Base-by-base conservation (phyloP, 495 filamentous ascomycete species). In the Opeltia flavorubescens region DNA sequence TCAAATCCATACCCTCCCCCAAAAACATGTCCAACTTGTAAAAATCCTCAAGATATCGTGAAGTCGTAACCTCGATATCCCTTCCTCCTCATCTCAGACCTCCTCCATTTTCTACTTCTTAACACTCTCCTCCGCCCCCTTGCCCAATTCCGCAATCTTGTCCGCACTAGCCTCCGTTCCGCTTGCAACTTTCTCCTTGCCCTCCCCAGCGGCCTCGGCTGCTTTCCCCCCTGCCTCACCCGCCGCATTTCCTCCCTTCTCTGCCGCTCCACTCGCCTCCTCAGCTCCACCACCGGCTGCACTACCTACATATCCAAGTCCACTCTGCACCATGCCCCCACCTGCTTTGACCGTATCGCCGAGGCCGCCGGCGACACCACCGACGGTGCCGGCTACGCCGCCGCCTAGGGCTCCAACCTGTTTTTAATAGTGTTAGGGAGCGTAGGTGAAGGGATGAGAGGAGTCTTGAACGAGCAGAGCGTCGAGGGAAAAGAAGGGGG, bases 341-440 rank as follows among this genome's bases (percentile, higher is more conserved):
- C 43, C 51, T 13, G 43, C 41, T 17, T 25, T 30, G 3, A 47
- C 47, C 11, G 48, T 47, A 11, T 50, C 44, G 18, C 52, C 52
- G 2, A 54, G 38, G 1, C 52, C 52, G 11, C 44, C 52, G 5
- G 48, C 44, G 5, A 54, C 48, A 24, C 52, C 52, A 13, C 29
- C 42, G 21, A 54, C 52, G 15, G 52, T 54, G 21, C 50, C 48
- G n/a, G 38, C 49, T 25, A 54, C 24, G 20, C 52, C 52, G 27
- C 26, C 20, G n/a, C 48, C 48, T 17, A 54, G 41, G 5, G 48
- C 35, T 3, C 44, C 48, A 31, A 48, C 47, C 51, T 54, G 29
- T 21, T 25, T 6, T 4, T 4, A 7, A n/a, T 11, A 41, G 8
- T 9, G 18, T 41, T 8, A 41, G 18, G 15, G 8, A 33, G 30